A percentile compares a stretch with the other conserved stretches of the same genome.
Conservation (phyloP, 2,329 filamentous ascomycete genomes). For the Huntiella moniliformis region DNA sequence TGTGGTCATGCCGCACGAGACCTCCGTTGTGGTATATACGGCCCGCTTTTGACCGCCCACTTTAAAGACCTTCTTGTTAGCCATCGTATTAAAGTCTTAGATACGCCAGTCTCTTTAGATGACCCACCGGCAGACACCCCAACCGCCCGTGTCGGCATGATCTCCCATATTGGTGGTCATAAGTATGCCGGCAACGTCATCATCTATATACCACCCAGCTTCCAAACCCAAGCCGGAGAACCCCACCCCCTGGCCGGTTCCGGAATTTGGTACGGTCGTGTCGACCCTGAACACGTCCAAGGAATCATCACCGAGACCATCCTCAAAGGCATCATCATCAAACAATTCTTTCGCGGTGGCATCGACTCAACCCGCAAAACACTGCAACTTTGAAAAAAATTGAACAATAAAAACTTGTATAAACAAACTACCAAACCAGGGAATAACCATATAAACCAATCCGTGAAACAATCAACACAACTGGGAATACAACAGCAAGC, state of each 20-base stretch:
- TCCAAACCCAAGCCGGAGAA: slow-evolving; percentile 14
- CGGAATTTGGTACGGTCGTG: slow-evolving; percentile 67
- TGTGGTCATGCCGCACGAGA: slow-evolving; percentile 79
- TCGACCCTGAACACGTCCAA: slow-evolving; percentile 57
- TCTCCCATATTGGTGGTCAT: slow-evolving; percentile 69
- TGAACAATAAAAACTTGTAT: not conserved
- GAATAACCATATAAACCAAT: slow-evolving; percentile 1
- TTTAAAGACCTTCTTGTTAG: slow-evolving; percentile 37
- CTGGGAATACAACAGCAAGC: not conserved
- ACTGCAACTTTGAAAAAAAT: not conserved
- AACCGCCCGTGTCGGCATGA: slow-evolving; percentile 45
- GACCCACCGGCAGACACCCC: not conserved
- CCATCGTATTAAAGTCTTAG: slow-evolving; percentile 30
- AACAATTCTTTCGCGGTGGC: slow-evolving; percentile 53
- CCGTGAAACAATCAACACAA: slow-evolving; percentile 3
- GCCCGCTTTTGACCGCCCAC: slow-evolving; percentile 50
- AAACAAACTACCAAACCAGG: not conserved
- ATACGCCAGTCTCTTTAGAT: slow-evolving; percentile 5
- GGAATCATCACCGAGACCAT: slow-evolving; percentile 58
- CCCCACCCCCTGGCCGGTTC: slow-evolving; percentile 44
- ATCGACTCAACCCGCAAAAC: slow-evolving; percentile 35
- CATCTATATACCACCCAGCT: slow-evolving; percentile 49
- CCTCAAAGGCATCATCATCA: slow-evolving; percentile 44
- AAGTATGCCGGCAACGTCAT: slow-evolving; percentile 77
- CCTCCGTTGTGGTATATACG: slow-evolving; percentile 61